Evolutionary conservation across 2,329 filamentous ascomycete genomes (phyloP), one percentile per base, ranked within the genome.

Genomic region (Cadophora gregata): DNA sequence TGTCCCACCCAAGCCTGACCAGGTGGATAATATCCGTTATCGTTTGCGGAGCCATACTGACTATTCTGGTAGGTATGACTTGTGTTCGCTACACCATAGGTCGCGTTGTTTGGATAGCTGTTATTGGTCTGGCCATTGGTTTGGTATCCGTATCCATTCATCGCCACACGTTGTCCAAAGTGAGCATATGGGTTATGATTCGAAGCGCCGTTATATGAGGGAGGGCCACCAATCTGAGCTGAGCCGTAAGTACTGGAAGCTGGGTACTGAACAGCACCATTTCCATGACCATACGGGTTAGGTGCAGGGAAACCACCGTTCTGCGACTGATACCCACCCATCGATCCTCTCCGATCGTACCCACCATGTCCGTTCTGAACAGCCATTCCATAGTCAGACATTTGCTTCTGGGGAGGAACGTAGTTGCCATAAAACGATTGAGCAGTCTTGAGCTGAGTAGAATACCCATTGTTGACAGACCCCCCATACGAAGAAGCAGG

Each of bases 21-120:
- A 51, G 59, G 64, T 9, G 25, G 25, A 29, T 29, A 19, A 31
- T 58, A 62, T 9, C 59, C 45, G 27, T 25, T 36, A 25, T 31
- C 45, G 25, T 31, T 47, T 50, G 27, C 19, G 7, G 53, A 33
- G 16, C 29, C 27, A 27, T 63, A 56, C 16, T 58, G 45, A 45
- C 56, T 56, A 21, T 63, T 53, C n/a, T 50, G 56, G 31, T 56
- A 53, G 51, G 48, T n/a, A 36, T 64, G 55, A 6, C 48, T 50
- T 48, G 36, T 16, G 33, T 24, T 25, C 21, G 16, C 25, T 42
- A n/a, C 51, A 50, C 48, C 38, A 24, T 59, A 53, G 45, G 29
- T 53, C 25, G 47, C 16, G 24, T 24, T 60, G 50, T 60, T 42
- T 7, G 16, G 12, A 60, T 24, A 38, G 2, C 21, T 31, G 21